A percentile compares a stretch with the other conserved stretches of the same genome.
These are phyloP conservation scores for Gloeophyllum trabeum DNA, from an alignment of 768 basidiomycete genomes.

Conservation along the genomic window DNA sequence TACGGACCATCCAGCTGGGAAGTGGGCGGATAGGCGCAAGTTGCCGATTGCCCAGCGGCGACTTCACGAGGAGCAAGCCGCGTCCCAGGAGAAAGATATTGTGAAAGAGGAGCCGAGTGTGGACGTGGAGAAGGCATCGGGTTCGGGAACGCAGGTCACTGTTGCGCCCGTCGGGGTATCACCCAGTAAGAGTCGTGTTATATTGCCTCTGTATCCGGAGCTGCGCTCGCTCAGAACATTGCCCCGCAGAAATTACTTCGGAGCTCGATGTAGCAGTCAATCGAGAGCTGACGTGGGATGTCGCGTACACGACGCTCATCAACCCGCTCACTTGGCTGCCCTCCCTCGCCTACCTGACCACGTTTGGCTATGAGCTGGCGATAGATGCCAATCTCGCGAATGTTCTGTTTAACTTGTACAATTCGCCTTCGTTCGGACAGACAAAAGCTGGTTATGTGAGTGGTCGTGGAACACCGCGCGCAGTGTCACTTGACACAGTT, in stretches of 20 bases:
- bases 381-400: constrained; percentile 43
- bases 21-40: constrained; percentile 36
- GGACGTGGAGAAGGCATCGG: too few relatives aligned
- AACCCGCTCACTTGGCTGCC: constrained; percentile 46
- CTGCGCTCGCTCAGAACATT: too few relatives aligned
- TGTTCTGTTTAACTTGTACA: constrained; percentile 27
- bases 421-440: constrained; percentile 27
- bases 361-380: constrained; percentile 48
- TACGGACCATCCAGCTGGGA: constrained; percentile 42
- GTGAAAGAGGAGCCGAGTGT: not conserved
- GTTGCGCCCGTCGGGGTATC: too few relatives aligned
- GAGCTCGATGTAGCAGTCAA: constrained; percentile 33
- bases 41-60: constrained; percentile 17
- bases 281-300: constrained; percentile 25
- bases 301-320: constrained; percentile 20
- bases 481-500: constrained; percentile 13
- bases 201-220: too few relatives aligned
- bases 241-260: constrained; percentile 5
- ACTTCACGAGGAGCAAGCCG: constrained; percentile 12
- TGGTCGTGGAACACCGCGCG: constrained; percentile 14
- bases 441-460: constrained; percentile 37
- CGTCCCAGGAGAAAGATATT: constrained; percentile 17
- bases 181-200: too few relatives aligned
- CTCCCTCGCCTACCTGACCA: constrained; percentile 33
- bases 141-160: too few relatives aligned